These are phyloP conservation scores for Spathaspora sp. DNA, from an alignment of 805 yeast genomes.

Conservation along the genomic window DNA sequence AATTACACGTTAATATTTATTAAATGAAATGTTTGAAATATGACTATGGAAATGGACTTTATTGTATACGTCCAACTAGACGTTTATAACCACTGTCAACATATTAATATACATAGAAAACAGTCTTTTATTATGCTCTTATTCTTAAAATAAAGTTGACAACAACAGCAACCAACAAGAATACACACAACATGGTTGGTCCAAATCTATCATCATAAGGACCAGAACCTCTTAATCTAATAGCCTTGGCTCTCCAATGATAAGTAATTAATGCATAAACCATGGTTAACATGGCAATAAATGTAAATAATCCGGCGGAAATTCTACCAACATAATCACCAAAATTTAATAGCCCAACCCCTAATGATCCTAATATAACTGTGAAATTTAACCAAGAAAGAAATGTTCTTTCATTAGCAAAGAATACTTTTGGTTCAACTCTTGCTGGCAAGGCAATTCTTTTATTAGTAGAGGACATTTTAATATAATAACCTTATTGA, in stretches of 20 bases:
- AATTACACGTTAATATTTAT: neutral
- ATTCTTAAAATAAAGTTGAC: constrained; percentile 88
- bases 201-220: constrained; percentile 99
- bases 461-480: constrained; percentile 46
- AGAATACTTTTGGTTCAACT: constrained; percentile 98
- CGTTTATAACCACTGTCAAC: neutral
- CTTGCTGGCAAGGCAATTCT: constrained; percentile 97
- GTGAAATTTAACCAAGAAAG: constrained; percentile 98
- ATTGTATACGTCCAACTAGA: neutral
- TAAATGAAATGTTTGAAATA: neutral
- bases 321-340: constrained; percentile 93
- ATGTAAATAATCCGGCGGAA: constrained; percentile 89
- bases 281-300: constrained; percentile 98
- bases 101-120: neutral
- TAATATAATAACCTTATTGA: neutral
- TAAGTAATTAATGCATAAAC: constrained; percentile 90
- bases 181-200: constrained; percentile 95
- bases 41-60: neutral
- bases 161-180: constrained; percentile 87
- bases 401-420: constrained; percentile 98
- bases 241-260: constrained; percentile 99
- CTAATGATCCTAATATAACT: constrained; percentile 94
- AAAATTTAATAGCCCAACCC: constrained; percentile 92
- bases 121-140: constrained; percentile 38
- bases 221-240: constrained; percentile 95